Evolutionary conservation across 2,329 filamentous ascomycete species (phyloP), one percentile per base, ranked within the genome.

Genomic region (Cladophialophora immunda): DNA sequence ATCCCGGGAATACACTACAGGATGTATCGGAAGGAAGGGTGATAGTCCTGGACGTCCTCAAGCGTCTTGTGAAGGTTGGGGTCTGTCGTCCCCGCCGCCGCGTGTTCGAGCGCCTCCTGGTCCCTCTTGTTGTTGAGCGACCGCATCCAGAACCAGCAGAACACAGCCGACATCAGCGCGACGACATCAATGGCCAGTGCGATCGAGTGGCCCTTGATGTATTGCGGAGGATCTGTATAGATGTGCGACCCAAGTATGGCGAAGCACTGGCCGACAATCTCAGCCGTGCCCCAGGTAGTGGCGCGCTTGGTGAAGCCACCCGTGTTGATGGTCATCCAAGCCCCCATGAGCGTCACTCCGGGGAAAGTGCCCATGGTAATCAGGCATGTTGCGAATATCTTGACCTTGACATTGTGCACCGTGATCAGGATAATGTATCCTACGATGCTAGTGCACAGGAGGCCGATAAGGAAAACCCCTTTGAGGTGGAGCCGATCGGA

Each of bases 221-320:
- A 68, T 17, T 59, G 52, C 22, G 66, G 66, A 4, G 63, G 63
- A 36, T 56, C 47, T 15, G 41, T 54, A 57, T 68, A 66, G 50
- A 68, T 57, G 3, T 61, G 58, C n/a, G 63, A 63, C 2, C 25
- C 58, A 7, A 64, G 36, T 25, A 68, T 68, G 30, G 58, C 53
- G 29, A 60, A 58, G 54, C 47, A 55, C 4, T 58, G 59, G 3
- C 22, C 60, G 27, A 67, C 57, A 6, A 69, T 53, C 52, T 67
- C 55, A 7, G 47, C 17, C 9, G 64, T 22, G 15, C 54, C 64
- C 59, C 59, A 67, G 19, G 64, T 55, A 2, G 64, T 54, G 15
- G 41, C 55, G 13, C 65, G 59, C 41, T 69, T 66, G 29, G 67
- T 69, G 60, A 50, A 69, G 59, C 61, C 61, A 6, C 34, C 36